phyloP scores from a whole-genome alignment of 1,284 basidiomycete species.

The Trichosporon sp. region DNA sequence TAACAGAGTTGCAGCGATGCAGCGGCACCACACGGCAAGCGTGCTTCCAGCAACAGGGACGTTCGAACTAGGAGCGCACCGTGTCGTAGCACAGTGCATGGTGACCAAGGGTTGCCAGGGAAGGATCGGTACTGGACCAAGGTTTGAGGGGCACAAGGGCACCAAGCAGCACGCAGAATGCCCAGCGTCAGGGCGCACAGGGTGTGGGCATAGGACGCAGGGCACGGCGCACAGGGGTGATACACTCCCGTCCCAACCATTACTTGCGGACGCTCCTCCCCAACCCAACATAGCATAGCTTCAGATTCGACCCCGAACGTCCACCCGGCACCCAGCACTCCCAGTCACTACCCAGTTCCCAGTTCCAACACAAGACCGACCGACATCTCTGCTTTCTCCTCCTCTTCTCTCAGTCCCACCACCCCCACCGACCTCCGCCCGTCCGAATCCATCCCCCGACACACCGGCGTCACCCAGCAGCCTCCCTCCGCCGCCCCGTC shows the following conservation, averaged over 20 bases:
- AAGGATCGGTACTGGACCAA: background rate
- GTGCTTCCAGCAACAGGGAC: background rate
- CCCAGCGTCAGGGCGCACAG: background rate
- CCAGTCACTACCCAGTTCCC: background rate
- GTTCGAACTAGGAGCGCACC: background rate
- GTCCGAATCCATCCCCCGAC: background rate
- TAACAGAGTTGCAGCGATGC: background rate
- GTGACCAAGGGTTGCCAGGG: background rate
- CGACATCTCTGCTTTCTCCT: background rate
- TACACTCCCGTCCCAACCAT: slow-evolving; percentile 4
- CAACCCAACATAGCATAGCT: background rate
- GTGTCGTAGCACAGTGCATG: background rate
- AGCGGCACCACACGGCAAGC: background rate
- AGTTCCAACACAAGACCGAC: background rate
- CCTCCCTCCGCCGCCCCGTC: background rate
- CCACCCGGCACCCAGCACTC: background rate
- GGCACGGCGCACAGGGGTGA: background rate
- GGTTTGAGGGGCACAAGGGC: slow-evolving; percentile 2
- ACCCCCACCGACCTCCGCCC: background rate
- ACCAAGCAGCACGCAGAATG: background rate
- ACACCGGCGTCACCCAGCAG: background rate
- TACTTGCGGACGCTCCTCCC: background rate
- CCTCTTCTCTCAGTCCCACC: background rate
- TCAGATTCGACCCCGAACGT: background rate
- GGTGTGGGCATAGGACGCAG: background rate